phyloP scores from a whole-genome alignment of 2,329 filamentous ascomycete species.

The Trichoderma sp. region DNA sequence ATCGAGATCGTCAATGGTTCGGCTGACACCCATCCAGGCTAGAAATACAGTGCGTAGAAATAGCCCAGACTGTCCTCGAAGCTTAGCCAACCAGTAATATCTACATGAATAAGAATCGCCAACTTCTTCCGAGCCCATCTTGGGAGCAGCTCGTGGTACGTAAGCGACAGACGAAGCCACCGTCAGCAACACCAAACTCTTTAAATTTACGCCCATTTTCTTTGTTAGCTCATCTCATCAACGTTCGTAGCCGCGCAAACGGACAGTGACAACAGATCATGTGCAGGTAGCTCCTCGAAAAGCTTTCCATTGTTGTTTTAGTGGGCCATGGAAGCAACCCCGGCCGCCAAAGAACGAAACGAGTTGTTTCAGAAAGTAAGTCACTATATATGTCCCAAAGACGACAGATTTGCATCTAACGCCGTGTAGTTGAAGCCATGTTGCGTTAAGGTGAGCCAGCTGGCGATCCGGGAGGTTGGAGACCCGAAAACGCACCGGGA shows the following conservation, averaged over 20 bases:
- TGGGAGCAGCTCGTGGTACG: neutral
- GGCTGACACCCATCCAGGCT: neutral
- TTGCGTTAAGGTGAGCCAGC: slow-evolving; percentile 58
- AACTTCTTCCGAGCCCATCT: neutral
- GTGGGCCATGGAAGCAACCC: slow-evolving; percentile 22
- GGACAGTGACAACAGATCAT: neutral
- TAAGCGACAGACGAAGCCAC: neutral
- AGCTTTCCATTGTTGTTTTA: slow-evolving; percentile 16
- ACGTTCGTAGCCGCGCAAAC: neutral
- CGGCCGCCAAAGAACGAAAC: slow-evolving; percentile 28
- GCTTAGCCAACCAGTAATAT: neutral
- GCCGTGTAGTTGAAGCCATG: slow-evolving; percentile 57
- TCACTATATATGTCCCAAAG: neutral
- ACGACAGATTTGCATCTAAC: slow-evolving; percentile 5
- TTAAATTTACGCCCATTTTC: neutral
- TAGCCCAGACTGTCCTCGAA: neutral
- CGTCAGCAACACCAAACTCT: too few species aligned
- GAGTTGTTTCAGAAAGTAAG: slow-evolving; percentile 38
- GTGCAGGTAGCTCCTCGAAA: slow-evolving; percentile 6
- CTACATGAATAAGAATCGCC: neutral
- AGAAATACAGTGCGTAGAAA: neutral
- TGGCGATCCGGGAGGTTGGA: slow-evolving; percentile 49
- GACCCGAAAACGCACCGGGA: slow-evolving; percentile 41
- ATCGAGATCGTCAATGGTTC: neutral
- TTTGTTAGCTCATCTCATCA: neutral